Evolutionary conservation across 495 filamentous ascomycete genomes (phyloP).

Genomic region (Lophiotrema nucula): DNA sequence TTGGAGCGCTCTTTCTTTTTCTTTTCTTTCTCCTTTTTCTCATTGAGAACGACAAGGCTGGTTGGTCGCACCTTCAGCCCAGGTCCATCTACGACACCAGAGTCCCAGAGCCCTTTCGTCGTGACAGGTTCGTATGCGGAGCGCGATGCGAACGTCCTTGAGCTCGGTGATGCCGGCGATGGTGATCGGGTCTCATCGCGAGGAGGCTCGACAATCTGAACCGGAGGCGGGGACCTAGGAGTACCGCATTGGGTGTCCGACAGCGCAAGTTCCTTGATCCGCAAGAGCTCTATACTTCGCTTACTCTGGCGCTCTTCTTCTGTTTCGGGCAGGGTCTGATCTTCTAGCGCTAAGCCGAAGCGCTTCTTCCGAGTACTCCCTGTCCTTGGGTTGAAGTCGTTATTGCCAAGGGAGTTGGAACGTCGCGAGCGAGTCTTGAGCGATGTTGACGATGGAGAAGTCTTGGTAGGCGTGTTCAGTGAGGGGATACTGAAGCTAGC

Average conservation of each 20-base stretch:
- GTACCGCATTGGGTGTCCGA: not conserved
- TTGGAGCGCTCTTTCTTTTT: slow-evolving; percentile 11
- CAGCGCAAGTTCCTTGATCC: slow-evolving; percentile 24
- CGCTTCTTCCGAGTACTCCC: slow-evolving; percentile 28
- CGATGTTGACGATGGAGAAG: slow-evolving; percentile 9
- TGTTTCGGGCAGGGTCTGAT: slow-evolving; percentile 20
- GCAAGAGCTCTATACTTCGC: slow-evolving; percentile 23
- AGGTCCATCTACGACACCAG: slow-evolving; percentile 14
- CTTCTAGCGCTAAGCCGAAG: slow-evolving; percentile 26
- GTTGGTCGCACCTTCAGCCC: slow-evolving; percentile 22
- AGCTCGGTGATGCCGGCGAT: slow-evolving; percentile 9
- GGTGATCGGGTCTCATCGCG: slow-evolving; percentile 2
- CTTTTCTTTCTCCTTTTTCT: slow-evolving; percentile 21
- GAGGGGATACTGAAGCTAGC: slow-evolving; percentile 4
- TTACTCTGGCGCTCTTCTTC: slow-evolving; percentile 30
- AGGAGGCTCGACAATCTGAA: slow-evolving; percentile 15
- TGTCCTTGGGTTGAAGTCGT: slow-evolving; percentile 6
- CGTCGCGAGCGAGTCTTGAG: slow-evolving; percentile 21
- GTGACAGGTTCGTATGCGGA: slow-evolving; percentile 28
- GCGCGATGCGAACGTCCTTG: slow-evolving; percentile 1
- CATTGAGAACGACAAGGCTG: slow-evolving; percentile 18
- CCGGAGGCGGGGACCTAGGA: not conserved
- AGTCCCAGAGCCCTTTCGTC: slow-evolving; percentile 31
- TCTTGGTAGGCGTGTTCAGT: not conserved
- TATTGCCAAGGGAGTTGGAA: slow-evolving; percentile 29